Evolutionary conservation across 306 rosid genomes (phyloP).

Genomic region (Citrullus mucosospermus): DNA sequence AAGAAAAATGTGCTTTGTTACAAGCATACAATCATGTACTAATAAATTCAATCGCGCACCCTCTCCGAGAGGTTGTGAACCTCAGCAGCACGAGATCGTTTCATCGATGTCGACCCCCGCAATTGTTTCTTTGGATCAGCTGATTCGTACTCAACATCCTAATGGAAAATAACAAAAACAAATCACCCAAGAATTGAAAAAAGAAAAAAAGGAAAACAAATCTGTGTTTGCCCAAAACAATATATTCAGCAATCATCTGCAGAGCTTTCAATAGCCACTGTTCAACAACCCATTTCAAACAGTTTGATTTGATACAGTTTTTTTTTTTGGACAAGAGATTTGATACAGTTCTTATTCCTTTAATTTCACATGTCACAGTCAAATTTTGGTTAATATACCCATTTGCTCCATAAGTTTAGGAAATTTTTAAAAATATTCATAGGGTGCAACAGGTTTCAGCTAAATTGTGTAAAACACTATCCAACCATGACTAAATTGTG

Average conservation of each 20-base stretch:
- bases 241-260: background rate
- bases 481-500: background rate
- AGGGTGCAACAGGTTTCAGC: background rate
- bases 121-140: slow-evolving; percentile 35
- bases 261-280: background rate
- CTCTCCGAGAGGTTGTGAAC: slow-evolving; percentile 94
- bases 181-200: background rate
- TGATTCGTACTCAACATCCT: slow-evolving; percentile 50
- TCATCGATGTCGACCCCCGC: slow-evolving; percentile 44
- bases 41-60: slow-evolving; percentile 28
- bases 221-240: background rate
- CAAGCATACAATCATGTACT: background rate
- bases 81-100: slow-evolving; percentile 74
- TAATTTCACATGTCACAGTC: background rate
- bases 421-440: background rate
- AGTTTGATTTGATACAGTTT: background rate
- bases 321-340: background rate
- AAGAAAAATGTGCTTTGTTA: background rate
- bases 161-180: background rate
- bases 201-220: background rate
- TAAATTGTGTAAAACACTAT: too few relatives aligned
- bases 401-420: background rate
- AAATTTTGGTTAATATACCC: background rate
- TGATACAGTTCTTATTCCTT: background rate
- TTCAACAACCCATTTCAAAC: background rate